Conservation (phyloP, 192 early-diverging fungal genomes). For the Fimicolochytrium jonesii region DNA sequence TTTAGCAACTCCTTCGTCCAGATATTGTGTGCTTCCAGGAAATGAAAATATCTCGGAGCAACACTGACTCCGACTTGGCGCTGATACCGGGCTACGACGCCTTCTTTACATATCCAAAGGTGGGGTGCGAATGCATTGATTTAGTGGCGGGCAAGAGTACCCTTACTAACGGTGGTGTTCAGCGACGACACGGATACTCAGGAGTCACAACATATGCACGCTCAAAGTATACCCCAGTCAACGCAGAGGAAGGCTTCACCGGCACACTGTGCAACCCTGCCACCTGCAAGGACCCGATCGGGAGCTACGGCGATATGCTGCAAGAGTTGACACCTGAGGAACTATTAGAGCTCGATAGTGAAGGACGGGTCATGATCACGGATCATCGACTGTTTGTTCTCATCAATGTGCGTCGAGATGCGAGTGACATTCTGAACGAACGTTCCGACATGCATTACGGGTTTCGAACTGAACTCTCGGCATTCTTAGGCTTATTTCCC, state of each 20-base stretch:
- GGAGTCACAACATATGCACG: constrained; percentile 67
- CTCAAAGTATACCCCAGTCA: constrained; percentile 41
- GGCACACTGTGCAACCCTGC: constrained; percentile 29
- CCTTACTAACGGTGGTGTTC: neutral
- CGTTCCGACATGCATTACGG: constrained; percentile 18
- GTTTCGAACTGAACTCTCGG: neutral
- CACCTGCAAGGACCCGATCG: constrained; percentile 9
- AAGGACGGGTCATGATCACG: constrained; percentile 67
- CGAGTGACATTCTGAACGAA: neutral
- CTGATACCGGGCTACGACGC: constrained; percentile 66
- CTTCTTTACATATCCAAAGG: constrained; percentile 65
- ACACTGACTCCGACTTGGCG: constrained; percentile 53
- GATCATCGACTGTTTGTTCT: constrained; percentile 74
- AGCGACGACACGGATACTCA: constrained; percentile 57
- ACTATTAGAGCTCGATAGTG: constrained; percentile 54
- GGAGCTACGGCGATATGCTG: constrained; percentile 25
- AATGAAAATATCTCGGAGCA: constrained; percentile 59
- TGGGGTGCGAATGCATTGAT: neutral
- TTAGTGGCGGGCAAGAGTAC: neutral
- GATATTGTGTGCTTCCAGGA: constrained; percentile 77
- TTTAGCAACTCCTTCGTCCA: constrained; percentile 3
- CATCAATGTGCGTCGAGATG: constrained; percentile 46
- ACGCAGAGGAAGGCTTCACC: constrained; percentile 68
- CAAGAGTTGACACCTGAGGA: constrained; percentile 30
- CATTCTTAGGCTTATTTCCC: constrained; percentile 54